Conservation (phyloP, 2,329 filamentous ascomycete genomes). For the Colletotrichum destructivum region DNA sequence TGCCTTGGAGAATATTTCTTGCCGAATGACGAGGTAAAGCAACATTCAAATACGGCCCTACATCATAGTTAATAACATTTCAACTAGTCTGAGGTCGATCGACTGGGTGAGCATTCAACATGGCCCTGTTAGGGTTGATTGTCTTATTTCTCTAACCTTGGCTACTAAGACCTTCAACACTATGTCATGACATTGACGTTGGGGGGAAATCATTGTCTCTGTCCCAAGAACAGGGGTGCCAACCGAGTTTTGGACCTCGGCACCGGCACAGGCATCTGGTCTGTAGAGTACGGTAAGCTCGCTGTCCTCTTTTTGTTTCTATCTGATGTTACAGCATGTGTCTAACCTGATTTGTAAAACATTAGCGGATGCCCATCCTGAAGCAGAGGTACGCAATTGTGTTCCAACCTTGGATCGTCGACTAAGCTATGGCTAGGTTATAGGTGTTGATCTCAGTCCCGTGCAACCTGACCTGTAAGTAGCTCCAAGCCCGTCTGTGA, state of each 20-base stretch:
- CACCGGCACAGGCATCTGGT: slow-evolving; percentile 63
- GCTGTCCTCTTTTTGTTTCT: too few species aligned
- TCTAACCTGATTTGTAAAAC: slow-evolving; percentile 11
- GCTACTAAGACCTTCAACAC: slow-evolving; percentile 52
- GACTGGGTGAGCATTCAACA: slow-evolving; percentile 36
- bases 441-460: slow-evolving; percentile 59
- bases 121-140: too few species aligned
- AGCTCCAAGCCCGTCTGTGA: too few species aligned
- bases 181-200: slow-evolving; percentile 52
- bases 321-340: not conserved
- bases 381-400: slow-evolving; percentile 45
- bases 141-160: not conserved
- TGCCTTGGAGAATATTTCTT: slow-evolving; percentile 45
- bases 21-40: slow-evolving; percentile 47
- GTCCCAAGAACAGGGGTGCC: slow-evolving; percentile 41
- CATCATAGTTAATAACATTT: not conserved
- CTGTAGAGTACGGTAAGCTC: slow-evolving; percentile 57
- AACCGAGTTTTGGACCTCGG: slow-evolving; percentile 59
- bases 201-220: slow-evolving; percentile 45
- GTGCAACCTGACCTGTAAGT: slow-evolving; percentile 55
- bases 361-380: slow-evolving; percentile 49
- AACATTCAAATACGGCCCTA: not conserved
- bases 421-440: slow-evolving; percentile 44
- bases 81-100: slow-evolving; percentile 49
- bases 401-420: not conserved